Percentiles rank a stretch among this genome's conserved stretches.
Conservation (phyloP, 2,329 filamentous ascomycete genomes). For the Pseudopithomyces chartarum region DNA sequence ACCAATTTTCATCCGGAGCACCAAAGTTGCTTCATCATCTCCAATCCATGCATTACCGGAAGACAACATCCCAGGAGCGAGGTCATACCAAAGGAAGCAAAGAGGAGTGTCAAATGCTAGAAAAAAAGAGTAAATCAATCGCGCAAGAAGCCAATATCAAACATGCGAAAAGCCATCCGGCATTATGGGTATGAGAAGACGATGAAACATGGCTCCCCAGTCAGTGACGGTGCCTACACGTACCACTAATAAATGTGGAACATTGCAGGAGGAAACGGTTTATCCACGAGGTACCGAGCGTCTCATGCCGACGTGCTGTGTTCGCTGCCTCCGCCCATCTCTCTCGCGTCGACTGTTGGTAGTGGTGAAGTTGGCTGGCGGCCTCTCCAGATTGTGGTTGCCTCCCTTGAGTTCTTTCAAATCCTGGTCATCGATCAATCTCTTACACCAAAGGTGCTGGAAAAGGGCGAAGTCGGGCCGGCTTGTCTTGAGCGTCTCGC, state of each 20-base stretch:
- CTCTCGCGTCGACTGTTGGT: conserved; percentile 16
- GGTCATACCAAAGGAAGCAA: not conserved
- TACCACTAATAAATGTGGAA: conserved; percentile 4
- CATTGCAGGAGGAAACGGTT: not conserved
- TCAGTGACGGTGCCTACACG: not conserved
- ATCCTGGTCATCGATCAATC: conserved; percentile 32
- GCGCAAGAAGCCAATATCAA: not conserved
- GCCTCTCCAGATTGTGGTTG: conserved; percentile 23
- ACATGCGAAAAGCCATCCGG: conserved; percentile 2
- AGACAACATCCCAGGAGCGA: not conserved
- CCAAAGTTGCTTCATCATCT: conserved; percentile 6
- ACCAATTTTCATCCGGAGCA: conserved; percentile 9
- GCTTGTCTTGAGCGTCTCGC: conserved; percentile 24
- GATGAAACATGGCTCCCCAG: not conserved
- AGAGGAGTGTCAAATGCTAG: not conserved
- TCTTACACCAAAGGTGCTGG: conserved; percentile 31
- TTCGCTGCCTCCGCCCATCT: conserved; percentile 11
- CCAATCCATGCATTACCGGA: not conserved
- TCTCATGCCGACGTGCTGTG: conserved; percentile 10
- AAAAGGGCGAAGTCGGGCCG: conserved; percentile 32
- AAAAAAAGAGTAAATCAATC: not conserved
- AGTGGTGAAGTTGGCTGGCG: conserved; percentile 17
- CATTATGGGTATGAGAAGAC: not conserved
- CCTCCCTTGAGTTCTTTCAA: conserved; percentile 33
- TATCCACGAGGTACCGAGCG: not conserved